phyloP scores from a whole-genome alignment of 331 rosid species.

The Rosa hybrid region DNA sequence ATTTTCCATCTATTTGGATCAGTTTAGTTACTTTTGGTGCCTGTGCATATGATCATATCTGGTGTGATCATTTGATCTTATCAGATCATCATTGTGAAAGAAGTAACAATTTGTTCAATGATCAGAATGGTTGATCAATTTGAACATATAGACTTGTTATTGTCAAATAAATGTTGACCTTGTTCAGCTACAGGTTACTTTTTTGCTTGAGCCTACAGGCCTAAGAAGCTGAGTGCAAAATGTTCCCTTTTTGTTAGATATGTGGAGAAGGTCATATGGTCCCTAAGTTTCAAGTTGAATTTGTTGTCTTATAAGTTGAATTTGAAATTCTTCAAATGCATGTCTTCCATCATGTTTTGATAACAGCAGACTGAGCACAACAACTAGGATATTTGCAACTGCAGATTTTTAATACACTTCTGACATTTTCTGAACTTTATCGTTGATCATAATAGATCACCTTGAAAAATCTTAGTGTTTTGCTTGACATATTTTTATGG shows the following conservation, averaged over 20 bases:
- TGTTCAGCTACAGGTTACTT: not conserved
- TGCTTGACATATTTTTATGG: not conserved
- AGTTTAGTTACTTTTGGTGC: not conserved
- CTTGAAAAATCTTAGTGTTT: not conserved
- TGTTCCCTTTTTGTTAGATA: not conserved
- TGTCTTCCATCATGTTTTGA: not conserved
- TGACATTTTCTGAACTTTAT: too few relatives aligned
- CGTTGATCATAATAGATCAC: not conserved
- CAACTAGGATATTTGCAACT: not conserved
- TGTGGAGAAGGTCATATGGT: not conserved
- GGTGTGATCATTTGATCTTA: not conserved
- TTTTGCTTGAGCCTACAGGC: not conserved
- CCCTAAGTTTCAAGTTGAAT: not conserved
- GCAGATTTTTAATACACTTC: not conserved
- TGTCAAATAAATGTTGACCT: not conserved
- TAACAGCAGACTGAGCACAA: not conserved
- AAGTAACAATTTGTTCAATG: not conserved
- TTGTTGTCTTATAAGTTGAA: not conserved
- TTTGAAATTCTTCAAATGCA: not conserved
- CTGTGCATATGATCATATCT: not conserved
- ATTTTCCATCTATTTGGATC: not conserved
- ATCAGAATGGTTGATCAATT: not conserved
- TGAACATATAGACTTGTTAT: not conserved
- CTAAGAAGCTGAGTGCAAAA: not conserved
- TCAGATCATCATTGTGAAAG: not conserved